Evolutionary conservation across 129 eudicot species (phyloP).

Genomic region (Cynara cardunculus): DNA sequence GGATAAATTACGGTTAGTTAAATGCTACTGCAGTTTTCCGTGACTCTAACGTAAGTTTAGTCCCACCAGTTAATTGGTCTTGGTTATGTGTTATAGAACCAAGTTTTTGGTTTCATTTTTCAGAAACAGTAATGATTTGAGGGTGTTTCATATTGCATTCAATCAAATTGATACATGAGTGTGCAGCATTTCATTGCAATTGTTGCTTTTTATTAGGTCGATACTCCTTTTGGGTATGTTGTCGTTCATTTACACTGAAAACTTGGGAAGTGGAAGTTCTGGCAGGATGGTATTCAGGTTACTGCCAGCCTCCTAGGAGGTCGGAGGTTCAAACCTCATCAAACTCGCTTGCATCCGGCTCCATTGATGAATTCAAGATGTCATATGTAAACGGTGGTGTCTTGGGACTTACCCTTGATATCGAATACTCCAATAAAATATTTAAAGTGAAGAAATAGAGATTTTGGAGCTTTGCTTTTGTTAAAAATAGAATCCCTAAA

Average conservation of each 20-base stretch:
- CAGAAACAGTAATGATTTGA: not conserved
- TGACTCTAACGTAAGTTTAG: not conserved
- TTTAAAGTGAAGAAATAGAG: not conserved
- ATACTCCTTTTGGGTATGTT: not conserved
- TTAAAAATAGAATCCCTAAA: not conserved
- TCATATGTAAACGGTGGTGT: not conserved
- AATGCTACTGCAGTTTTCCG: not conserved
- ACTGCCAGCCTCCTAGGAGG: not conserved
- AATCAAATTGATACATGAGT: not conserved
- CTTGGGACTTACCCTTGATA: not conserved
- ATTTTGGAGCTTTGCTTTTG: too few species aligned
- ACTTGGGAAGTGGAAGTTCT: not conserved
- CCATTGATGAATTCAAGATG: not conserved
- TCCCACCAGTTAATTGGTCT: not conserved
- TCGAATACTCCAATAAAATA: not conserved
- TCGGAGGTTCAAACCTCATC: not conserved
- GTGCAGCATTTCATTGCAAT: not conserved
- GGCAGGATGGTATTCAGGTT: not conserved
- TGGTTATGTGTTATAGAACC: not conserved
- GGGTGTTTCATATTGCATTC: conserved; percentile 1
- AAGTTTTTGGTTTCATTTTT: not conserved
- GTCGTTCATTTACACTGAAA: not conserved
- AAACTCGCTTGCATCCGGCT: not conserved
- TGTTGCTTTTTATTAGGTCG: not conserved
- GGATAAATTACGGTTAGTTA: not conserved